phyloP scores from a whole-genome alignment of 371 early-diverging fungal species.

The Sporodiniella umbellata region DNA sequence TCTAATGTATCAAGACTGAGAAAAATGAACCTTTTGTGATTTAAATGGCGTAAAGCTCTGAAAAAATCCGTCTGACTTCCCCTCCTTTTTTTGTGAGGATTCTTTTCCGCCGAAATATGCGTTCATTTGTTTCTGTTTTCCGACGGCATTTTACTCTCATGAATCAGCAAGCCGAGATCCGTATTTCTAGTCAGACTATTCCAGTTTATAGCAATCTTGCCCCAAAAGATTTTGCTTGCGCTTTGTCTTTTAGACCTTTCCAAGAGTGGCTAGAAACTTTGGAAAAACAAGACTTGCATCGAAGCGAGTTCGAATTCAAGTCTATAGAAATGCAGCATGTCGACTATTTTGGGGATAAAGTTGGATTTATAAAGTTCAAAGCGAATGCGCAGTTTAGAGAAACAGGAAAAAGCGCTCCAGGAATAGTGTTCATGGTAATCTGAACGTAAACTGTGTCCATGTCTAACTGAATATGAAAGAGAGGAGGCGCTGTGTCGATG shows the following conservation, averaged over 20 bases:
- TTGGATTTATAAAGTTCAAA: constrained; percentile 78
- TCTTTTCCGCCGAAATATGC: no score
- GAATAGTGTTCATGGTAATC: constrained; percentile 79
- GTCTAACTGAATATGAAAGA: constrained; percentile 24
- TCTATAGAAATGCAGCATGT: constrained; percentile 65
- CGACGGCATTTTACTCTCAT: no score
- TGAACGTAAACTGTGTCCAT: no score
- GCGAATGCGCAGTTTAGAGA: constrained; percentile 52
- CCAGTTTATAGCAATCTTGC: constrained; percentile 13
- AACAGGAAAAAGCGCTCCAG: constrained; percentile 60
- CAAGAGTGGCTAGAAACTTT: constrained; percentile 55
- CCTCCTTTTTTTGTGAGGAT: no score
- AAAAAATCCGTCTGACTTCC: no score
- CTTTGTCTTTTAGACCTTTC: constrained; percentile 61
- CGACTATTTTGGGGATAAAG: constrained; percentile 64
- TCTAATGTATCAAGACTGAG: no score
- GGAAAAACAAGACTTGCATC: constrained; percentile 38
- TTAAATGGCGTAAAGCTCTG: no score
- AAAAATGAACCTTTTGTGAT: no score
- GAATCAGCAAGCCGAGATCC: constrained; percentile 8
- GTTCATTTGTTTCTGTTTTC: no score
- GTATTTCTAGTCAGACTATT: constrained; percentile 30
- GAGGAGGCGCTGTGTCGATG: constrained; percentile 77
- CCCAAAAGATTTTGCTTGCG: constrained; percentile 18
- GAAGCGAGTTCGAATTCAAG: constrained; percentile 34